These are phyloP conservation scores for Andrographis paniculata DNA, from an alignment of 305 asterid species.

Conservation along the genomic window DNA sequence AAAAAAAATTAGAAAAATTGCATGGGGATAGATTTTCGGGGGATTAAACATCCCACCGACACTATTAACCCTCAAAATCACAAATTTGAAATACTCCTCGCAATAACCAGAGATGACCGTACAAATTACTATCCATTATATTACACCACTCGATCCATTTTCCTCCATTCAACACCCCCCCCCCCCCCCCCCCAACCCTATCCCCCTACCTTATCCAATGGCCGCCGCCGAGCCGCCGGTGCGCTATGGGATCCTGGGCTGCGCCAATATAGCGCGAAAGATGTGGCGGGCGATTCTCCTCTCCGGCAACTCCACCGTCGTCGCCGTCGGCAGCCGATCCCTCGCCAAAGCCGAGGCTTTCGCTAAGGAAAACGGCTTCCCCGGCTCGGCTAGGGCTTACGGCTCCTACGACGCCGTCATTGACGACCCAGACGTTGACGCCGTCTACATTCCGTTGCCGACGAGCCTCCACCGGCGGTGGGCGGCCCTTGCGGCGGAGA, in stretches of 20 bases:
- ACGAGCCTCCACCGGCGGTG: constrained; percentile 34
- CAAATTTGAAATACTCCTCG: no score
- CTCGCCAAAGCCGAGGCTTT: constrained; percentile 28
- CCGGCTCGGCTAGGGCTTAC: constrained; percentile 26
- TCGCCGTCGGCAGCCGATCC: constrained; percentile 44
- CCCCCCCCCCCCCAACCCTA: no score
- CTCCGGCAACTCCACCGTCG: constrained; percentile 36
- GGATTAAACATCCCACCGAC: no score
- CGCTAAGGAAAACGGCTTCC: constrained; percentile 27
- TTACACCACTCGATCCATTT: no score
- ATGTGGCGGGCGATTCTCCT: constrained; percentile 35
- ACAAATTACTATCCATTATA: no score
- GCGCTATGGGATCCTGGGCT: constrained; percentile 35
- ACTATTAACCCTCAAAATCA: no score
- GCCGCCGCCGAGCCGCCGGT: constrained; percentile 18
- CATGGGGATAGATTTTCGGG: no score
- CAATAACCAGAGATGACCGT: no score
- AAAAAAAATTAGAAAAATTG: no score
- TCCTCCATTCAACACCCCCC: no score
- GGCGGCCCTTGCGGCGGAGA: constrained; percentile 34
- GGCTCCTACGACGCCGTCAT: constrained; percentile 31
- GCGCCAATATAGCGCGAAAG: constrained; percentile 38
- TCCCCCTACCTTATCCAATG: no score
- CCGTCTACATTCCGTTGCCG: constrained; percentile 35
- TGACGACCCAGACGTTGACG: constrained; percentile 34